Conservation (phyloP, 495 filamentous ascomycete species). For the Paragyromitra xinjiangensis region DNA sequence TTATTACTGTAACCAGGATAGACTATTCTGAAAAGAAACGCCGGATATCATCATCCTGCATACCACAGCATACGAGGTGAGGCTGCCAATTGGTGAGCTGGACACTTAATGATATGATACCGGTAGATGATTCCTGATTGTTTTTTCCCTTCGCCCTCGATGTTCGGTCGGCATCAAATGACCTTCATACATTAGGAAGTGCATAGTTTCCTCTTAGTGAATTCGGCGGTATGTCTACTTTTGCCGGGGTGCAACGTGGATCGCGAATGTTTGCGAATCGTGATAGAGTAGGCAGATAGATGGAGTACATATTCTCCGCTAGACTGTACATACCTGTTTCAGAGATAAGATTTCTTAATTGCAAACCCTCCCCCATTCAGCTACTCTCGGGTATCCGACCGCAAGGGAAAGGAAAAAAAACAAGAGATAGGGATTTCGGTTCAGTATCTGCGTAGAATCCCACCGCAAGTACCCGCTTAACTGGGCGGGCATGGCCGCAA, state of each 20-base stretch:
- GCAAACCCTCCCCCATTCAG: neutral
- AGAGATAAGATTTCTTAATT: conserved; percentile 31
- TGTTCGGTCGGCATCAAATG: conserved; percentile 37
- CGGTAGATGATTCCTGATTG: conserved; percentile 32
- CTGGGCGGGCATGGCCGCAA: conserved; percentile 23
- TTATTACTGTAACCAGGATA: conserved; percentile 47
- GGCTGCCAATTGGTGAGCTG: conserved; percentile 30
- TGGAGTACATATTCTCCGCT: conserved; percentile 24
- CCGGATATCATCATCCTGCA: conserved; percentile 48
- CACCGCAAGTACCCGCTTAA: conserved; percentile 28
- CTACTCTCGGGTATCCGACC: conserved; percentile 21
- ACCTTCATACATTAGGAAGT: conserved; percentile 35
- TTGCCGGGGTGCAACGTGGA: conserved; percentile 36
- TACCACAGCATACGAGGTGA: conserved; percentile 11
- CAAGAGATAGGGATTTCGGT: conserved; percentile 14
- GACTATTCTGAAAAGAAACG: conserved; percentile 46
- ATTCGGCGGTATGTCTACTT: conserved; percentile 24
- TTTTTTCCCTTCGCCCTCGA: conserved; percentile 6
- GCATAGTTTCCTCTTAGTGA: conserved; percentile 18
- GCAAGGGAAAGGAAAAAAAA: neutral
- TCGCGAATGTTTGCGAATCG: conserved; percentile 32
- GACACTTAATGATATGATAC: conserved; percentile 29
- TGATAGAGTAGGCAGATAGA: conserved; percentile 19
- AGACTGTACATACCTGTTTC: conserved; percentile 8
- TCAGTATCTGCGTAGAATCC: conserved; percentile 2